phyloP scores from a whole-genome alignment of 352 stramenopile genomes.

The Globisporangium irregulare region DNA sequence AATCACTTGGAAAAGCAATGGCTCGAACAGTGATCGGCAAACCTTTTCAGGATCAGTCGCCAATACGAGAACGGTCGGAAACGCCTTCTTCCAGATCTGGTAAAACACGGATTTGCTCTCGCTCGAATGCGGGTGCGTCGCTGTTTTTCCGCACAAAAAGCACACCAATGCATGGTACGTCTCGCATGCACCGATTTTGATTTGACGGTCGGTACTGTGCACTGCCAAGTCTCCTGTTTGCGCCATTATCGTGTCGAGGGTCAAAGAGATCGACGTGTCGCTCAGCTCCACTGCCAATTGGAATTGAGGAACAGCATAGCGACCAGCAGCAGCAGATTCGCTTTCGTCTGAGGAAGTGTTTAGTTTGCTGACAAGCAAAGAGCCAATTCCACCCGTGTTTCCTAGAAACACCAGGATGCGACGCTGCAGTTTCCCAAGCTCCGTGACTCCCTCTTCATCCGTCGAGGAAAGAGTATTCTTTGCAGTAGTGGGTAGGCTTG shows the following conservation, averaged over 20 bases:
- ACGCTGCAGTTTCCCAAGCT: conserved; percentile 52
- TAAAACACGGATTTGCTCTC: conserved; percentile 66
- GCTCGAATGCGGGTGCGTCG: conserved; percentile 52
- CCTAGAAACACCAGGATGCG: conserved; percentile 60
- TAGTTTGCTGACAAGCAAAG: conserved; percentile 43
- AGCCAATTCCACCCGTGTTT: conserved; percentile 43
- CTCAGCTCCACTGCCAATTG: conserved; percentile 43
- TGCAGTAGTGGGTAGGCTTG: neutral
- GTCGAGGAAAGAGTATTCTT: conserved; percentile 16
- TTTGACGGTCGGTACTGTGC: conserved; percentile 45
- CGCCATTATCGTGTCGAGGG: conserved; percentile 45
- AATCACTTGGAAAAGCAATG: conserved; percentile 68
- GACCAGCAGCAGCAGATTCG: conserved; percentile 7
- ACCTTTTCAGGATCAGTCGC: conserved; percentile 73
- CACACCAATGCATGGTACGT: conserved; percentile 66
- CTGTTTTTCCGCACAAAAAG: conserved; percentile 70
- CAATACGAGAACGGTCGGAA: conserved; percentile 50
- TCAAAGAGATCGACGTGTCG: conserved; percentile 35
- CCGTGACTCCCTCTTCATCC: conserved; percentile 19
- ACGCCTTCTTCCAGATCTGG: conserved; percentile 47
- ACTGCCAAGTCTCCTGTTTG: conserved; percentile 50
- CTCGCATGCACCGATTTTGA: conserved; percentile 67
- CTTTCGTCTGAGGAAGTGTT: conserved; percentile 11
- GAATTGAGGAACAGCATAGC: conserved; percentile 21
- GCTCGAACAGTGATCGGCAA: conserved; percentile 64